A percentile compares a stretch with the other conserved stretches of the same genome.
phyloP scores from a whole-genome alignment of 345 rosid genomes.

The Boechera divaricarpa region DNA sequence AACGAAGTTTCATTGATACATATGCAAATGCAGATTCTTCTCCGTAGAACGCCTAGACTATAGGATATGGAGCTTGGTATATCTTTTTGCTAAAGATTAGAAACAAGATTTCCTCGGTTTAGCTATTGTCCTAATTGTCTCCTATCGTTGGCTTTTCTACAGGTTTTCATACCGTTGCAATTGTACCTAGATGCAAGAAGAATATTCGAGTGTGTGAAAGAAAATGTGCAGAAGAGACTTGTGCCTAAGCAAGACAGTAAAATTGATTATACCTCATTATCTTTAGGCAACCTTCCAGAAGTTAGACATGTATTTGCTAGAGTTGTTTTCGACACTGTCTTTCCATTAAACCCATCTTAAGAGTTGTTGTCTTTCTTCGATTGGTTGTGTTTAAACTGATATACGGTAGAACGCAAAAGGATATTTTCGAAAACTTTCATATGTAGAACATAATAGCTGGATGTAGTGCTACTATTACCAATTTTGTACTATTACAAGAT shows the following conservation, averaged over 20 bases:
- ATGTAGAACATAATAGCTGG: conserved; percentile 21
- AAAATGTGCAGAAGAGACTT: conserved; percentile 49
- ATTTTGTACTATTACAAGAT: neutral
- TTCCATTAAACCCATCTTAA: conserved; percentile 51
- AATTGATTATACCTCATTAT: conserved; percentile 59
- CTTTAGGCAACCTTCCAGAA: conserved; percentile 59
- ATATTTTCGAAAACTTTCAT: neutral
- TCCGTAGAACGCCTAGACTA: neutral
- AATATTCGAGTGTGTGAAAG: conserved; percentile 61
- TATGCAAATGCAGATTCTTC: neutral
- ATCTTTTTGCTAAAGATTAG: neutral
- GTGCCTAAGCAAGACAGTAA: conserved; percentile 53
- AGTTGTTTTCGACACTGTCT: conserved; percentile 82
- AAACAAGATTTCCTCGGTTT: neutral
- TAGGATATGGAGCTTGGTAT: neutral
- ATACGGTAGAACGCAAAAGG: neutral
- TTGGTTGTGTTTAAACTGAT: conserved; percentile 5
- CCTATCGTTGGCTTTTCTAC: conserved; percentile 25
- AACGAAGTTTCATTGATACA: neutral
- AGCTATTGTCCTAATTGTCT: conserved; percentile 8
- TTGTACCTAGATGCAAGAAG: conserved; percentile 50
- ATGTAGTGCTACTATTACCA: neutral
- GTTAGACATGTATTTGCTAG: conserved; percentile 69
- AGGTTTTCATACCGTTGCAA: conserved; percentile 71
- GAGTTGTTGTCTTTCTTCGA: conserved; percentile 20